Percentiles rank a stretch among this genome's conserved stretches.
Evolutionary conservation across 1,284 basidiomycete genomes (phyloP).

Genomic region (Trametes hirsuta): DNA sequence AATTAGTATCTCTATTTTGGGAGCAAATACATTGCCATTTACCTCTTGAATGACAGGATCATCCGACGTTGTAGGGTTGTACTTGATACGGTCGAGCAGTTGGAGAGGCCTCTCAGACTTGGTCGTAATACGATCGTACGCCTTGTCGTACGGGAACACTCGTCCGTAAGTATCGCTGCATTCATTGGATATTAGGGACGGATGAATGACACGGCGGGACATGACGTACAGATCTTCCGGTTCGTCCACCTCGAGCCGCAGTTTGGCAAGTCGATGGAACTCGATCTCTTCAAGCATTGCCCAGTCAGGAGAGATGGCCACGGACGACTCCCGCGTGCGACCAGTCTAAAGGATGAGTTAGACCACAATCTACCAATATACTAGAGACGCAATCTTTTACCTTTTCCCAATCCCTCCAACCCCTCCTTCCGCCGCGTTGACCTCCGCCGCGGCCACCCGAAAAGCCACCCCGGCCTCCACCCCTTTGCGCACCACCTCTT

Average conservation of each 20-base stretch:
- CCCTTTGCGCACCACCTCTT: conserved; percentile 40
- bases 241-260: conserved; percentile 91
- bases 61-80: conserved; percentile 97
- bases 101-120: conserved; percentile 92
- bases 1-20: neutral
- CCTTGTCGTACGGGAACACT: conserved; percentile 92
- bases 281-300: conserved; percentile 96
- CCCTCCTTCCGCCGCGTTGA: conserved; percentile 70
- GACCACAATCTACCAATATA: neutral
- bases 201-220: neutral
- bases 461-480: conserved; percentile 53
- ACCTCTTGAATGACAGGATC: conserved; percentile 94
- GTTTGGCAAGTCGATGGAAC: conserved; percentile 90
- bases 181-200: conserved; percentile 1
- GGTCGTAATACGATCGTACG: conserved; percentile 95
- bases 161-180: conserved; percentile 85
- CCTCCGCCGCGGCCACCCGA: conserved; percentile 43
- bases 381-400: conserved; percentile 39
- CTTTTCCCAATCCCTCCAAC: conserved; percentile 97
- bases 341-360: conserved; percentile 60
- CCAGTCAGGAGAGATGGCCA: conserved; percentile 93
- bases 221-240: conserved; percentile 81
- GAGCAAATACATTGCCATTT: conserved; percentile 23
- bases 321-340: conserved; percentile 91
- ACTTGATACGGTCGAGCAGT: conserved; percentile 93